Evolutionary conservation across 768 basidiomycete species (phyloP).

Genomic region (Solioccasus polychromus): DNA sequence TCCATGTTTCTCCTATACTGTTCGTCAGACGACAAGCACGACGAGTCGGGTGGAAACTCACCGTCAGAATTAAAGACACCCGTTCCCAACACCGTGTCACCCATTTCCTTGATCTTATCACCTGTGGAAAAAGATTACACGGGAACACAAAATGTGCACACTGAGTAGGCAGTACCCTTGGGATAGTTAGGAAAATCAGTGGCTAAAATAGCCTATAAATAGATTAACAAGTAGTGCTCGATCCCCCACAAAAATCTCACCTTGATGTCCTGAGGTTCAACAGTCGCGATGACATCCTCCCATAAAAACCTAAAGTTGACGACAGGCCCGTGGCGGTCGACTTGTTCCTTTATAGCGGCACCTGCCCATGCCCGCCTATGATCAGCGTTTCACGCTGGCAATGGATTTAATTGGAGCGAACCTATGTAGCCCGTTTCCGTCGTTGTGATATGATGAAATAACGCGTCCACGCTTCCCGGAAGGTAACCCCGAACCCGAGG

Average conservation of each 20-base stretch:
- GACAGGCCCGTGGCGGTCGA: conserved; percentile 28
- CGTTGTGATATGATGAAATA: conserved; percentile 36
- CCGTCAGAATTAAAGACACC: conserved; percentile 74
- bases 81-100: conserved; percentile 52
- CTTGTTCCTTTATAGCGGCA: conserved; percentile 22
- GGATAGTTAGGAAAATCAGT: conserved; percentile 58
- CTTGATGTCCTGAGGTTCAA: conserved; percentile 54
- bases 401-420: conserved; percentile 34
- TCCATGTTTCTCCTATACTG: conserved; percentile 61
- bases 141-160: background rate
- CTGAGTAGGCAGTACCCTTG: conserved; percentile 41
- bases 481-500: conserved; percentile 36
- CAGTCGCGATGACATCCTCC: conserved; percentile 45
- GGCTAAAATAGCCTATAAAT: conserved; percentile 40
- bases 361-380: conserved; percentile 37
- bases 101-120: conserved; percentile 38
- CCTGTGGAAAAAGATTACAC: conserved; percentile 4
- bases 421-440: conserved; percentile 44
- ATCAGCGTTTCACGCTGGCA: conserved; percentile 35
- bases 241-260: conserved; percentile 6
- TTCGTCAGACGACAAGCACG: conserved; percentile 1
- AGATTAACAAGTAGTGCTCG: background rate
- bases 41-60: conserved; percentile 16
- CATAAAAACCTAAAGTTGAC: conserved; percentile 49
- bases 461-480: conserved; percentile 46